These are phyloP conservation scores for Triticum monococcum DNA, from an alignment of 176 grass and related monocot species.

Conservation along the genomic window DNA sequence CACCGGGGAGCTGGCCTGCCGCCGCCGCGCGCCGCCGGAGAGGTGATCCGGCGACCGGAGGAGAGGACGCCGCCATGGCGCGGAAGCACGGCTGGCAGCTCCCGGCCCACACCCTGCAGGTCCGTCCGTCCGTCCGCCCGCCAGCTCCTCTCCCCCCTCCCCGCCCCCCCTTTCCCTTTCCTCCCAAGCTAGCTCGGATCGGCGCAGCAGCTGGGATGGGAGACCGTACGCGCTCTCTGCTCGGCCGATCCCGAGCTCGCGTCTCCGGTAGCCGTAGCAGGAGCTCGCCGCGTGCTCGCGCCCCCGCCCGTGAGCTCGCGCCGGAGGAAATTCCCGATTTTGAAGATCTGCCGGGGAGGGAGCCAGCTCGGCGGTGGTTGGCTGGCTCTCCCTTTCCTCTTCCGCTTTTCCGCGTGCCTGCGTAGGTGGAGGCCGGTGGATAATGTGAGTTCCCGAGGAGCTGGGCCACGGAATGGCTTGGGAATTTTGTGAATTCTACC, in stretches of 20 bases:
- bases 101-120: slow-evolving; percentile 92
- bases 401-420: background rate
- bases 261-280: background rate
- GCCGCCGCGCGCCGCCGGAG: slow-evolving; percentile 35
- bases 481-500: background rate
- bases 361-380: background rate
- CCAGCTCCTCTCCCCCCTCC: background rate
- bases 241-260: background rate
- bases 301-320: background rate
- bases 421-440: background rate
- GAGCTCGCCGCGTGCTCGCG: background rate
- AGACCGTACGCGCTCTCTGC: background rate
- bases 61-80: slow-evolving; percentile 48
- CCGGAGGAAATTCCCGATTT: background rate
- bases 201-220: background rate
- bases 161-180: background rate
- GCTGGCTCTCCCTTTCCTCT: background rate
- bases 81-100: slow-evolving; percentile 98
- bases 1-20: slow-evolving; percentile 16
- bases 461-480: background rate
- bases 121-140: background rate
- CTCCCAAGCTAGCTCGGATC: background rate
- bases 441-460: background rate
- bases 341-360: slow-evolving; percentile 32
- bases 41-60: background rate